Evolutionary conservation across 768 basidiomycete genomes (phyloP).

Genomic region (Cubamyces lactineus): DNA sequence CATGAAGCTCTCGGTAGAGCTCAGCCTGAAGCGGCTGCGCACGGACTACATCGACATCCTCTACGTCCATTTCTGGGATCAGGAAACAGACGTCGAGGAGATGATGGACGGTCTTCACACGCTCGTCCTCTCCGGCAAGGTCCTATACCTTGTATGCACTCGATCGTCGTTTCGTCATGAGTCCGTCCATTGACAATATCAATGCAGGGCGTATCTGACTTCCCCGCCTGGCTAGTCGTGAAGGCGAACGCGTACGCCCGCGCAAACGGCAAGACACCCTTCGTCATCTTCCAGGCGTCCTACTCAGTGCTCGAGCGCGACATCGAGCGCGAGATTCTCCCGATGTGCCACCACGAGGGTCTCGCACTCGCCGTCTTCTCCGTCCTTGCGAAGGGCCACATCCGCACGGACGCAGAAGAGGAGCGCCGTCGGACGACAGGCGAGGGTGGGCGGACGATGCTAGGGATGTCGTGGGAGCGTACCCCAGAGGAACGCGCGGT

Average conservation of each 20-base stretch:
- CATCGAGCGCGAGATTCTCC: constrained; percentile 41
- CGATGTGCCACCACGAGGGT: constrained; percentile 30
- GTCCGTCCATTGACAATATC: neutral
- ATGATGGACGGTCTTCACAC: constrained; percentile 54
- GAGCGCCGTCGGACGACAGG: constrained; percentile 28
- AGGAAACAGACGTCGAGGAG: constrained; percentile 52
- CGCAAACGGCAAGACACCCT: constrained; percentile 39
- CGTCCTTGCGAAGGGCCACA: constrained; percentile 41
- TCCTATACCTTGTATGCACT: constrained; percentile 34
- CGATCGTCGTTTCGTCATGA: neutral
- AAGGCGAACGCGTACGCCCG: constrained; percentile 42
- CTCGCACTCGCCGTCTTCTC: constrained; percentile 22
- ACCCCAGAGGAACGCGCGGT: constrained; percentile 45
- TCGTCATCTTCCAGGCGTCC: constrained; percentile 35
- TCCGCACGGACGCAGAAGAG: constrained; percentile 40
- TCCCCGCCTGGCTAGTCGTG: constrained; percentile 41
- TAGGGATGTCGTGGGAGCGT: constrained; percentile 42
- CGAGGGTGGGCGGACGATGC: constrained; percentile 18
- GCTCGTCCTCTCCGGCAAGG: constrained; percentile 52
- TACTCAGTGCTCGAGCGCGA: constrained; percentile 38
- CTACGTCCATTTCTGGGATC: constrained; percentile 60
- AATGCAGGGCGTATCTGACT: constrained; percentile 23
- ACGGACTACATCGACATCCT: constrained; percentile 60
- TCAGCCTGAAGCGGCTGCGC: constrained; percentile 48
- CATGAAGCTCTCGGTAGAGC: constrained; percentile 34